phyloP scores from a whole-genome alignment of 345 rosid genomes.

The Dimocarpus longan region DNA sequence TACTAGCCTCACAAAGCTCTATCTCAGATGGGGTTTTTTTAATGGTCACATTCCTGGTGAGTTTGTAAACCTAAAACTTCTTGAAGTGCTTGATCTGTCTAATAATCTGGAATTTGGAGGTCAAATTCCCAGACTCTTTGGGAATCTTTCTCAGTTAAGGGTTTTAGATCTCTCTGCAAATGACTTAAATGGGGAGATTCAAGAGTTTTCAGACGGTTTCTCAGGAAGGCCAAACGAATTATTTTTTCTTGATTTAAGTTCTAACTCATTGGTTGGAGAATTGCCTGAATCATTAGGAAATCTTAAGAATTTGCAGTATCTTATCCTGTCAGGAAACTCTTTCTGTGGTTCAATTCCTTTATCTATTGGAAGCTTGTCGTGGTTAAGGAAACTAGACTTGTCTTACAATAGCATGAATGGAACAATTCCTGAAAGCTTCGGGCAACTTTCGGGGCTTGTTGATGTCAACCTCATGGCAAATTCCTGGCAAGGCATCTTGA shows the following conservation, averaged over 20 bases:
- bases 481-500: slow-evolving; percentile 46
- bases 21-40: slow-evolving; percentile 41
- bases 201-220: slow-evolving; percentile 42
- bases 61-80: slow-evolving; percentile 36
- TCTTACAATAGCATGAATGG: slow-evolving; percentile 52
- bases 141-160: slow-evolving; percentile 36
- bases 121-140: slow-evolving; percentile 40
- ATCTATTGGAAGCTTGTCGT: slow-evolving; percentile 43
- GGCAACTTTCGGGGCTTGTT: slow-evolving; percentile 40
- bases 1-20: slow-evolving; percentile 45
- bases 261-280: slow-evolving; percentile 45
- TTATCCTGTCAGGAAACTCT: slow-evolving; percentile 45
- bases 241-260: slow-evolving; percentile 36
- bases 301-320: slow-evolving; percentile 35
- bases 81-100: slow-evolving; percentile 40
- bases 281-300: slow-evolving; percentile 52
- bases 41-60: slow-evolving; percentile 41
- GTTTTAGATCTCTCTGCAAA: slow-evolving; percentile 53
- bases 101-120: slow-evolving; percentile 41
- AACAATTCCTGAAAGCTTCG: slow-evolving; percentile 49
- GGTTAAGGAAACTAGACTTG: slow-evolving; percentile 43
- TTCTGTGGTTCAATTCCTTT: slow-evolving; percentile 53
- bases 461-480: slow-evolving; percentile 42
- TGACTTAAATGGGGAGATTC: slow-evolving; percentile 39
- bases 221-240: slow-evolving; percentile 32